These are phyloP conservation scores for Eimeria acervulina DNA, from an alignment of 169 alveolate species.

Conservation along the genomic window DNA sequence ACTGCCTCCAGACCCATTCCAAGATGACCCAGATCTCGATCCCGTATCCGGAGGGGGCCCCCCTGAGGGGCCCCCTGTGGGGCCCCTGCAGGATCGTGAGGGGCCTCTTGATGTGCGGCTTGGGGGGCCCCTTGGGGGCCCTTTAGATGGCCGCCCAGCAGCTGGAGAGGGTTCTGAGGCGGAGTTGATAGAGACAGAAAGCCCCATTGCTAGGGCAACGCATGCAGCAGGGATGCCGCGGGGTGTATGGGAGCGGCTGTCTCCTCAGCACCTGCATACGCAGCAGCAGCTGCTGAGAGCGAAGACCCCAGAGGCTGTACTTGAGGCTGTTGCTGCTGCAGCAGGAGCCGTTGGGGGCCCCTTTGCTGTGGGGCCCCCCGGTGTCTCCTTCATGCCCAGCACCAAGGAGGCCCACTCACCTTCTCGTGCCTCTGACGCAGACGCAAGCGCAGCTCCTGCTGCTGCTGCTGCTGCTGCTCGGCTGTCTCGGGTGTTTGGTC, in stretches of 20 bases:
- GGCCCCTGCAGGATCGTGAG: background rate
- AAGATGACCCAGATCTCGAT: background rate
- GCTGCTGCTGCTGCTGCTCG: constrained; percentile 13
- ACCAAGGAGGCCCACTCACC: background rate
- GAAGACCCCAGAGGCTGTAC: constrained; percentile 32
- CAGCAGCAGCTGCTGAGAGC: constrained; percentile 76
- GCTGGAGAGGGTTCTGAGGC: background rate
- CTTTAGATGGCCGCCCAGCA: background rate
- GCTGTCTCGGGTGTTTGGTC: background rate
- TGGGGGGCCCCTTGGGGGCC: background rate
- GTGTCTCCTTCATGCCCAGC: background rate
- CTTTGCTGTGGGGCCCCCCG: too few species aligned
- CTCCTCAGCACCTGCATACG: constrained; percentile 81
- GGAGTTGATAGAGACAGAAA: constrained; percentile 44
- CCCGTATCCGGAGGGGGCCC: background rate
- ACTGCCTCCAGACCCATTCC: background rate
- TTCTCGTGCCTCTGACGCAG: background rate
- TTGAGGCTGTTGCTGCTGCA: constrained; percentile 54
- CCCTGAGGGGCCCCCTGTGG: background rate
- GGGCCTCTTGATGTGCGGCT: background rate
- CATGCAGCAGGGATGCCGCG: constrained; percentile 57
- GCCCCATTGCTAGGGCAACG: constrained; percentile 50
- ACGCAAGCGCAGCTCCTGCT: background rate
- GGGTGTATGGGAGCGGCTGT: constrained; percentile 42
- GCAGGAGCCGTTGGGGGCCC: constrained; percentile 49